Percentiles rank a stretch among this genome's conserved stretches.
Conservation (phyloP, 2,329 filamentous ascomycete genomes). For the Parafenestella ontariensis region DNA sequence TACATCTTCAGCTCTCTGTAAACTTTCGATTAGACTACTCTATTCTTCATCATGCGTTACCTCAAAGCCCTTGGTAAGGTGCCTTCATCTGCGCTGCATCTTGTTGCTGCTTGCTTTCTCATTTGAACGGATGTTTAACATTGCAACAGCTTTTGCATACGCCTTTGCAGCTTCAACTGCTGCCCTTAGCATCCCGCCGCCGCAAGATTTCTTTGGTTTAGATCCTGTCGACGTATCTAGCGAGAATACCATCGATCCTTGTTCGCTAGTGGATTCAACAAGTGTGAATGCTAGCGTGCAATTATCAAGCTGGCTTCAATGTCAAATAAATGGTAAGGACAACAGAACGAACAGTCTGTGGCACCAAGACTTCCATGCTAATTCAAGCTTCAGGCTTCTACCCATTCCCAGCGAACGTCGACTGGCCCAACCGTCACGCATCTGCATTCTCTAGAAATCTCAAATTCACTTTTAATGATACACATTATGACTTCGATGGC, state of each 20-base stretch:
- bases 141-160: neutral
- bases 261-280: conserved; percentile 27
- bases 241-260: conserved; percentile 24
- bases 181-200: conserved; percentile 3
- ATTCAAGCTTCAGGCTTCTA: conserved; percentile 34
- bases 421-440: conserved; percentile 35
- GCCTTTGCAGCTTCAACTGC: conserved; percentile 3
- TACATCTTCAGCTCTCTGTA: neutral
- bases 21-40: neutral
- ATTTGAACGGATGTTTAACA: neutral
- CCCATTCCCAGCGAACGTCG: conserved; percentile 39
- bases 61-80: conserved; percentile 7
- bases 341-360: fast-evolving
- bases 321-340: conserved; percentile 36
- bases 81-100: neutral
- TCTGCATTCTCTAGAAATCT: conserved; percentile 33
- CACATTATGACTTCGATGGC: conserved; percentile 39
- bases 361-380: neutral
- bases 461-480: conserved; percentile 43
- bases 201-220: conserved; percentile 8
- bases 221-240: neutral
- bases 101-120: neutral
- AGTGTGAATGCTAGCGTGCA: conserved; percentile 37
- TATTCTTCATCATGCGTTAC: conserved; percentile 8
- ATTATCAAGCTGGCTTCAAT: conserved; percentile 41